Percentiles rank a stretch among this genome's conserved stretches.
Evolutionary conservation across 2,329 filamentous ascomycete genomes (phyloP).

Genomic region (Microthyrium microscopicum): DNA sequence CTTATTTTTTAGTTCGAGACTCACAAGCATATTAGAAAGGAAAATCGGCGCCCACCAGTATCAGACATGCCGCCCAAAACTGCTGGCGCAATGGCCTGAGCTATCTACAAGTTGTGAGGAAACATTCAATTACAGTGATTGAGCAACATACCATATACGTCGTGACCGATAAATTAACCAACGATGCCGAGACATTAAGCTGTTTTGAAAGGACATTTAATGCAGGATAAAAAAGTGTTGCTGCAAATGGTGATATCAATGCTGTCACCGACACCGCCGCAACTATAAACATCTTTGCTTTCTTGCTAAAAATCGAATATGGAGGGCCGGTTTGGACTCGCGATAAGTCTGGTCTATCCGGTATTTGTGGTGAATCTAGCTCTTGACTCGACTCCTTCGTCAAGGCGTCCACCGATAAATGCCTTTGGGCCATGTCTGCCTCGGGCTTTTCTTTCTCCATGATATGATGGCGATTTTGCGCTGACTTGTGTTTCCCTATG

Average conservation of each 20-base stretch:
- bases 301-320: slow-evolving; percentile 6
- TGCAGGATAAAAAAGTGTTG: slow-evolving; percentile 7
- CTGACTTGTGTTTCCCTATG: no score
- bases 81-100: slow-evolving; percentile 11
- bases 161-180: slow-evolving; percentile 6
- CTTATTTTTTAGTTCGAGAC: no score
- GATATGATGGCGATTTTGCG: no score
- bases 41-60: slow-evolving; percentile 9
- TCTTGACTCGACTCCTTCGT: no score
- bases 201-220: slow-evolving; percentile 6
- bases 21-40: slow-evolving; percentile 11
- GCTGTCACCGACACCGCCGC: slow-evolving; percentile 2
- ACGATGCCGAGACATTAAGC: slow-evolving; percentile 4
- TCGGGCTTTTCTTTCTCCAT: no score
- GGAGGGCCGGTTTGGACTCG: slow-evolving; percentile 2
- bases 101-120: slow-evolving; percentile 2
- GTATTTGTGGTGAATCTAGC: no score
- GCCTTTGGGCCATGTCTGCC: no score
- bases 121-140: neutral
- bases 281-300: slow-evolving; percentile 6
- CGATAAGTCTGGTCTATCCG: no score
- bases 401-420: no score
- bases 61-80: slow-evolving; percentile 10
- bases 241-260: slow-evolving; percentile 8
- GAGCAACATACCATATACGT: slow-evolving; percentile 4